Evolutionary conservation across 2,329 filamentous ascomycete species (phyloP).

Genomic region (Shiraia sp.): DNA sequence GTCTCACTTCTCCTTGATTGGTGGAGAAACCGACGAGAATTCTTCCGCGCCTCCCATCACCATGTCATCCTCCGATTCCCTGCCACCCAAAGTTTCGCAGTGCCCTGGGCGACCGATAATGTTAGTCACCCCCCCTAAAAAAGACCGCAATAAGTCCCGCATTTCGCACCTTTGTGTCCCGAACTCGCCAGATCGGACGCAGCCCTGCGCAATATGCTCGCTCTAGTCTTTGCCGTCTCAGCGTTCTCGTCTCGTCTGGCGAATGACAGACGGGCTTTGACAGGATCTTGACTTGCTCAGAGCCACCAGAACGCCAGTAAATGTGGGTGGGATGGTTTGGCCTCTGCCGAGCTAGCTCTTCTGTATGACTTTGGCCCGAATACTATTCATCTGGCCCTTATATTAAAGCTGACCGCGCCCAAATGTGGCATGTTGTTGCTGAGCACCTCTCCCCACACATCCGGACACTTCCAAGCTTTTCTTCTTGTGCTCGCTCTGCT

Average conservation of each 20-base stretch:
- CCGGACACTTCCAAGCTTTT: slow-evolving; percentile 11
- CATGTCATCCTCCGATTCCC: slow-evolving; percentile 27
- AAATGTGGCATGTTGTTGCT: slow-evolving; percentile 13
- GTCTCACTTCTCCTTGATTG: slow-evolving; percentile 17
- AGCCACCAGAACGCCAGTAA: slow-evolving; percentile 23
- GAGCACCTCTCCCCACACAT: slow-evolving; percentile 16
- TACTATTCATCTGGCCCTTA: slow-evolving; percentile 37
- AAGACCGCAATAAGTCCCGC: slow-evolving; percentile 39
- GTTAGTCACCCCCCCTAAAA: slow-evolving; percentile 42
- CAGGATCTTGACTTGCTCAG: slow-evolving; percentile 24
- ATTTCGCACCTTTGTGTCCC: slow-evolving; percentile 38
- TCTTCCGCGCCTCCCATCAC: slow-evolving; percentile 24
- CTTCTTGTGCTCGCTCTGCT: slow-evolving; percentile 6
- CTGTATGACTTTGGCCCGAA: slow-evolving; percentile 36
- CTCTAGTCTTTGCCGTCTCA: slow-evolving; percentile 26
- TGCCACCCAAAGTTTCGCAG: slow-evolving; percentile 21
- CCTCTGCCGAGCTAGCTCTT: slow-evolving; percentile 35
- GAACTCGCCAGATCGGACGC: slow-evolving; percentile 29
- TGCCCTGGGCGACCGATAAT: slow-evolving; percentile 27
- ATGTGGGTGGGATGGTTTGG: slow-evolving; percentile 37
- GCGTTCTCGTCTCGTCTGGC: slow-evolving; percentile 16
- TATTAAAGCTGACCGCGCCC: slow-evolving; percentile 45
- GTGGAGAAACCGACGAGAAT: slow-evolving; percentile 29
- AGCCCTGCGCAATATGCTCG: slow-evolving; percentile 25
- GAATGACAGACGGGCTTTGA: slow-evolving; percentile 30